Percentiles rank a stretch among this genome's conserved stretches.
Conservation (phyloP, 306 rosid species). For the Geum urbanum region DNA sequence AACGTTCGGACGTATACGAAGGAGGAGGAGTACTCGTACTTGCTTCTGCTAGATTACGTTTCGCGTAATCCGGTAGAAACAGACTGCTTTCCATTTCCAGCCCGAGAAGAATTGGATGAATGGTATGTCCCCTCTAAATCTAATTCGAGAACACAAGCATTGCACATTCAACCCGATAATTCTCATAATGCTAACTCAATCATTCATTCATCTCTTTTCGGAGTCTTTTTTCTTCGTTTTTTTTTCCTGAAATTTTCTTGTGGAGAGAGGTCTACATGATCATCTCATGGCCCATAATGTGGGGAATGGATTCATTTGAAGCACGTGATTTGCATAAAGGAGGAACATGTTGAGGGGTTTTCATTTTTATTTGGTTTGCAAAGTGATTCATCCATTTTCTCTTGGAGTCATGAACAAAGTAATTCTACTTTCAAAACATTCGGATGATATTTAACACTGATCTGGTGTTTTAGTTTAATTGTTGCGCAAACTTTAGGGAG, state of each 20-base stretch:
- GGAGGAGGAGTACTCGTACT: too few relatives aligned
- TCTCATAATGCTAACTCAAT: background rate
- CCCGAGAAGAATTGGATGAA: conserved; percentile 95
- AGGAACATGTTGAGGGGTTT: background rate
- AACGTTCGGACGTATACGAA: too few relatives aligned
- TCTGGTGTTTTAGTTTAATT: too few relatives aligned
- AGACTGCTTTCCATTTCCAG: conserved; percentile 80
- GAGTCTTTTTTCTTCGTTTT: too few relatives aligned
- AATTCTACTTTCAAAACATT: background rate
- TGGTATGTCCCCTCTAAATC: conserved; percentile 32
- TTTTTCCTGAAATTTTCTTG: background rate
- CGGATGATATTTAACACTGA: too few relatives aligned
- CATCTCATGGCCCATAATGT: background rate
- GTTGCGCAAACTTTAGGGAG: too few relatives aligned
- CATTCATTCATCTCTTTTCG: background rate
- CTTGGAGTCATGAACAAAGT: background rate
- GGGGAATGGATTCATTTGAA: background rate
- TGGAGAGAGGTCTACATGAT: background rate
- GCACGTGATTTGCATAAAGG: background rate
- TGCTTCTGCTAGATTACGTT: too few relatives aligned
- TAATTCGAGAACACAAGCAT: background rate
- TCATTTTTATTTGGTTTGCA: background rate
- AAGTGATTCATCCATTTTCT: background rate
- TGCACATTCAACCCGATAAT: background rate
- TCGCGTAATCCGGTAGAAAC: too few relatives aligned